A percentile compares a stretch with the other conserved stretches of the same genome.
Conservation (phyloP, 2,329 filamentous ascomycete species). For the Rhexocercosporidium sp. region DNA sequence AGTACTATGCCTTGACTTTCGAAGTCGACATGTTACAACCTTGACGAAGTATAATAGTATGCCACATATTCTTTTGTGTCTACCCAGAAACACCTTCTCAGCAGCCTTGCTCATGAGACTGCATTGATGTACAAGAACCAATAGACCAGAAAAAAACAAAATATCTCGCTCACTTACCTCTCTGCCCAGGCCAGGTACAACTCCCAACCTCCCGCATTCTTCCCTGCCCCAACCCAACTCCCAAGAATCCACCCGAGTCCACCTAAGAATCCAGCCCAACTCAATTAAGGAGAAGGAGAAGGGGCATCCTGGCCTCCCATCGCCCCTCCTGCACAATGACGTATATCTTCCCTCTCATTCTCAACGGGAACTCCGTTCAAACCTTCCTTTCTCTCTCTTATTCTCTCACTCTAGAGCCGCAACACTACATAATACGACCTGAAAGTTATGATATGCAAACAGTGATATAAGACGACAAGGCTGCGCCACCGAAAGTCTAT, state of each 20-base stretch:
- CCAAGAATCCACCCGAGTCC: too few relatives aligned
- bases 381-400: not conserved
- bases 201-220: conserved; percentile 1
- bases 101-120: too few relatives aligned
- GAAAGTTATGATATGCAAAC: not conserved
- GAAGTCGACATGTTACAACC: too few relatives aligned
- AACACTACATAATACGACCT: not conserved
- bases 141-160: not conserved
- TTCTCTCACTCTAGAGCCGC: not conserved
- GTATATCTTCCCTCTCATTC: not conserved
- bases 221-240: not conserved
- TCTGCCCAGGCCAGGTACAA: not conserved
- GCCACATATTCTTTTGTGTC: too few relatives aligned
- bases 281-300: not conserved
- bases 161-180: not conserved
- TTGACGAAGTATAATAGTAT: too few relatives aligned
- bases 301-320: not conserved
- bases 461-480: not conserved
- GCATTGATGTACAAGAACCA: too few relatives aligned
- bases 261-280: not conserved
- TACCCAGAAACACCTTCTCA: too few relatives aligned
- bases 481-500: not conserved
- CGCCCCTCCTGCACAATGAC: conserved; percentile 1
- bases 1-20: not conserved
- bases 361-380: not conserved